Base-by-base conservation (phyloP, 495 filamentous ascomycete genomes). In the Chaetomidium leptoderma region DNA sequence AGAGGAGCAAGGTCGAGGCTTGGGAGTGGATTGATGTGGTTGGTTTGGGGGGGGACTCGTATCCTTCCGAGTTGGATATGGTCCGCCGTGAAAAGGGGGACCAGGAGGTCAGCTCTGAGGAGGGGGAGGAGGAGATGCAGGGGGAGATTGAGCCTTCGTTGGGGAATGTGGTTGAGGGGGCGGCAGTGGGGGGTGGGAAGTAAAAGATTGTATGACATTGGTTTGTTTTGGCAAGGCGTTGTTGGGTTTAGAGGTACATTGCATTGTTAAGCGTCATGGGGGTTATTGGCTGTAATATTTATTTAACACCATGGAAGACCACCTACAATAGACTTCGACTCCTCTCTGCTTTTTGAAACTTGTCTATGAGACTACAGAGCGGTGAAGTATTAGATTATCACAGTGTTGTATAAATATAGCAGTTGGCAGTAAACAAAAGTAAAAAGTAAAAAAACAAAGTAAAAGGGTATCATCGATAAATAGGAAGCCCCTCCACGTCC, bases 21-120 rank as follows among this genome's bases (percentile, higher is more conserved):
- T 70, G 70, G 76, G 40, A 46, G 35, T 76, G 73, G 69, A 71
- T 79, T 42, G 69, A 78, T 33, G 67, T 75, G 21, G 66, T 78
- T 6, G 76, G 75, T 5, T 58, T 79, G 70, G 74, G 75, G 32
- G 61, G 57, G 10, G 46, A 64, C 13, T 50, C 58, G 4, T 59
- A 36, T 17, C 60, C 60, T 10, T 56, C 45, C 23, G 67, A 70
- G 50, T 39, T 62, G n/a, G 64, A 67, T 19, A 32, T 68, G 21
- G 6, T 14, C 23, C 19, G 17, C 32, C 10, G 23, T 1, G 51
- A 30, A 30, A 45, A 23, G 11, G 46, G 48, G 30, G 45, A 36
- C 26, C 43, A 63, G 13, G 55, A 66, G 11, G 62, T n/a, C 17
- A 32, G 57, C n/a, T 63, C 65, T 0, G 69, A 65, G 30, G 56